Conservation (phyloP, 768 basidiomycete genomes). For the Boletus speciosus region DNA sequence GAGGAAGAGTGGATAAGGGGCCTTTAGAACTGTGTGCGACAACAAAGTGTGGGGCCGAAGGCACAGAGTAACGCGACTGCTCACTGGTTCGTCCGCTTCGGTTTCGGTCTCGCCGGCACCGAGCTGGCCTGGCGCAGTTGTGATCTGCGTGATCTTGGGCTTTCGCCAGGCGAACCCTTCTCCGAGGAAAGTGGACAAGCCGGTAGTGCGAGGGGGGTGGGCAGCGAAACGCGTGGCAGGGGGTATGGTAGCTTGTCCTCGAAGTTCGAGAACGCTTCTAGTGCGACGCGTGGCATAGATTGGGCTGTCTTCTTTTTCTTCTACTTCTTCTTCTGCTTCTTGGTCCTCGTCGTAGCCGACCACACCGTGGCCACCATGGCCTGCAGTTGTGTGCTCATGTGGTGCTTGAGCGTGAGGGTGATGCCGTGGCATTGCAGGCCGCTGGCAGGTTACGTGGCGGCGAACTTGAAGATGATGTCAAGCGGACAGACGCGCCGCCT, state of each 20-base stretch:
- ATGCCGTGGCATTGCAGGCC: not conserved
- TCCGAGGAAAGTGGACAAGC: conserved; percentile 24
- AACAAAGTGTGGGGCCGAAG: not conserved
- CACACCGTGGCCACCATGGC: not conserved
- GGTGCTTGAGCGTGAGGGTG: not conserved
- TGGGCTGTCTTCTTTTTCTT: not conserved
- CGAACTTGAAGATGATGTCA: not conserved
- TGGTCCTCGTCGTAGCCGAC: not conserved
- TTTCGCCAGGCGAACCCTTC: conserved; percentile 31
- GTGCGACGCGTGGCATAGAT: conserved; percentile 23
- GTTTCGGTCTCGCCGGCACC: conserved; percentile 80
- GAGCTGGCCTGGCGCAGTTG: conserved; percentile 54
- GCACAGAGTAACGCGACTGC: conserved; percentile 22
- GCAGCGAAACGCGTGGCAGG: conserved; percentile 6
- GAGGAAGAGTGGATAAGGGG: conserved; percentile 1
- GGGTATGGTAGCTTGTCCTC: conserved; percentile 3
- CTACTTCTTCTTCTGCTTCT: not conserved
- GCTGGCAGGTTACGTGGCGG: not conserved
- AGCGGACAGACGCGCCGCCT: not conserved
- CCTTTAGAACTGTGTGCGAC: conserved; percentile 6
- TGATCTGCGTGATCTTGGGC: conserved; percentile 46
- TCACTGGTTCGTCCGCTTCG: conserved; percentile 71
- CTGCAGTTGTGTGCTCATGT: not conserved
- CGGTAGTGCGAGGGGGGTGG: conserved; percentile 16
- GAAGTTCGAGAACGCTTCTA: conserved; percentile 21